Percentiles rank a stretch among this genome's conserved stretches.
These are phyloP conservation scores for Entonaema liquescens DNA, from an alignment of 495 filamentous ascomycete genomes.

Conservation along the genomic window DNA sequence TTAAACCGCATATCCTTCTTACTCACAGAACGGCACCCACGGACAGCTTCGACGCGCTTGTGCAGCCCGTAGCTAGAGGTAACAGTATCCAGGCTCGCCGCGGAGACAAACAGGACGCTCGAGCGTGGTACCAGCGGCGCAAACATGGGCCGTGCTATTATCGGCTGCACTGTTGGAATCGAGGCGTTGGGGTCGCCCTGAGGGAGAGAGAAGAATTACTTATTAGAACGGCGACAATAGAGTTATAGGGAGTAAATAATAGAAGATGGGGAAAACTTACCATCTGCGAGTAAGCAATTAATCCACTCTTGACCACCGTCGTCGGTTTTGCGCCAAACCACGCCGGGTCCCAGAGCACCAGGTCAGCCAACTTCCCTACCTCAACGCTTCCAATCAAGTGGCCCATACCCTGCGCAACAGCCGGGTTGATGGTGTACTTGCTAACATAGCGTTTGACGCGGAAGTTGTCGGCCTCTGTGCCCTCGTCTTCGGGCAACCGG, in stretches of 20 bases:
- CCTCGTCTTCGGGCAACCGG: slow-evolving; percentile 76
- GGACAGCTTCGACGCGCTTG: slow-evolving; percentile 84
- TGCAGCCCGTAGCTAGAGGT: slow-evolving; percentile 73
- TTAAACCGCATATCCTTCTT: slow-evolving; percentile 98
- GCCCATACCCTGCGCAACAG: slow-evolving; percentile 90
- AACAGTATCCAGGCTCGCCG: slow-evolving; percentile 71
- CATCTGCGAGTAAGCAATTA: slow-evolving; percentile 89
- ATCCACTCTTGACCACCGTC: slow-evolving; percentile 86
- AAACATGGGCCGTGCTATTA: slow-evolving; percentile 90
- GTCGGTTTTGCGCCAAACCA: slow-evolving; percentile 90
- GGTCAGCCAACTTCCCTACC: slow-evolving; percentile 88
- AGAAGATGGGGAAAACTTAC: slow-evolving; percentile 57
- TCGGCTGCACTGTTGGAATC: slow-evolving; percentile 88
- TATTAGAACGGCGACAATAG: neutral
- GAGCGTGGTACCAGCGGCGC: slow-evolving; percentile 74
- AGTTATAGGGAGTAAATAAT: neutral
- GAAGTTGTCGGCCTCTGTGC: slow-evolving; percentile 88
- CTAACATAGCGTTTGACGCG: slow-evolving; percentile 92
- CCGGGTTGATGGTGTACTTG: slow-evolving; percentile 98
- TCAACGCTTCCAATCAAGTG: slow-evolving; percentile 91
- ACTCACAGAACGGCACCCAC: slow-evolving; percentile 77
- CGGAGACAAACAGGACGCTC: slow-evolving; percentile 85
- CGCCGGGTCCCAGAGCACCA: slow-evolving; percentile 87
- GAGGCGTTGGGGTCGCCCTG: slow-evolving; percentile 94
- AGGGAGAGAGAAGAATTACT: neutral